phyloP scores from a whole-genome alignment of 2,329 filamentous ascomycete genomes.

The Alternaria alternata region DNA sequence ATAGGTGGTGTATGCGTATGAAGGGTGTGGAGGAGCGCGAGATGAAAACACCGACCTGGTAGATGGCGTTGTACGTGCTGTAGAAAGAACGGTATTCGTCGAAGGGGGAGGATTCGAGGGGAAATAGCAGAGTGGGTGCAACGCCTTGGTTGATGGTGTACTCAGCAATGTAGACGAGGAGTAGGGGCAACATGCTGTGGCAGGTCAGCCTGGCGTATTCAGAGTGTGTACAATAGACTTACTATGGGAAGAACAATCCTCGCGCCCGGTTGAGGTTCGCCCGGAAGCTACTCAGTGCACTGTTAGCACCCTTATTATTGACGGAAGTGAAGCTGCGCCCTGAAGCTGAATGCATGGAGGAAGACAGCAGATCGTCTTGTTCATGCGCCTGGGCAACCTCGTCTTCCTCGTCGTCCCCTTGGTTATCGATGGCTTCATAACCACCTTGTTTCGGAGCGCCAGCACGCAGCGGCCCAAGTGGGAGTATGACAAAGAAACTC shows the following conservation, averaged over 20 bases:
- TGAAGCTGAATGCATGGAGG: conserved; percentile 44
- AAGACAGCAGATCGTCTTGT: conserved; percentile 47
- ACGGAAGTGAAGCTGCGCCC: conserved; percentile 35
- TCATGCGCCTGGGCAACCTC: conserved; percentile 28
- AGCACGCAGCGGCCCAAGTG: conserved; percentile 69
- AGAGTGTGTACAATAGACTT: conserved; percentile 36
- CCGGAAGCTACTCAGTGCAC: conserved; percentile 49
- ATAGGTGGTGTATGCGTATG: conserved; percentile 80
- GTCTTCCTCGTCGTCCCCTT: conserved; percentile 35
- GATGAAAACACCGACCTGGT: conserved; percentile 94
- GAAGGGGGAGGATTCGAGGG: conserved; percentile 79
- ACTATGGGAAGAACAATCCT: conserved; percentile 76
- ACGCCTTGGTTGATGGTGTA: conserved; percentile 98
- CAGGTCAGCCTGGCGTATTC: conserved; percentile 10
- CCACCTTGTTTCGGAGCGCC: conserved; percentile 53
- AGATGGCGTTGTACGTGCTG: conserved; percentile 91
- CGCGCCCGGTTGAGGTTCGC: conserved; percentile 70
- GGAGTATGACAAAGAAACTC: conserved; percentile 85
- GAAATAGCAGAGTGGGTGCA: conserved; percentile 87
- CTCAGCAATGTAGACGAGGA: conserved; percentile 93
- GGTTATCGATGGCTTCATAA: conserved; percentile 64
- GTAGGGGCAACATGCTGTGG: conserved; percentile 80
- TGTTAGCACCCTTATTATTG: conserved; percentile 18
- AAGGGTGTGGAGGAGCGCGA: conserved; percentile 92
- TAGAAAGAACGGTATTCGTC: conserved; percentile 86